phyloP scores from a whole-genome alignment of 768 basidiomycete genomes.

The Kwoniella dendrophila region DNA sequence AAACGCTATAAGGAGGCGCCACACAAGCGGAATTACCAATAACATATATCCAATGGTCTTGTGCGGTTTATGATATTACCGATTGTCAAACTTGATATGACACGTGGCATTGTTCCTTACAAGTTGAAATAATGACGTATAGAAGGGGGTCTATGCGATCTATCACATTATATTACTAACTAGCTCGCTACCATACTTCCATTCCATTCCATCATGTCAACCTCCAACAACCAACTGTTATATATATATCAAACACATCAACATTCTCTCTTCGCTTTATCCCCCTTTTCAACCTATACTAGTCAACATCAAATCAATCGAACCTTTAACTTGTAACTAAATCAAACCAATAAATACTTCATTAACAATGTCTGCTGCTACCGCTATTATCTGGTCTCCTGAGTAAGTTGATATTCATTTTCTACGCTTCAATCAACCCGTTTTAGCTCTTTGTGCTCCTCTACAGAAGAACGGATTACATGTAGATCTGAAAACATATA shows the following conservation, averaged over 20 bases:
- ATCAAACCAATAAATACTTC: background rate
- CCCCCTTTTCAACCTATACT: background rate
- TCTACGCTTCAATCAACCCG: background rate
- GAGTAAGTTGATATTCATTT: constrained; percentile 10
- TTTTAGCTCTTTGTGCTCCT: background rate
- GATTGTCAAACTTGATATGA: background rate
- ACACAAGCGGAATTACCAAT: too few relatives aligned
- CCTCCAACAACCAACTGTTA: too few relatives aligned
- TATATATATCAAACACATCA: too few relatives aligned
- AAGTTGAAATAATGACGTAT: constrained; percentile 4
- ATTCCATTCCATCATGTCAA: background rate
- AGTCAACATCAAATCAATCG: constrained; percentile 6
- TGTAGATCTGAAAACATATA: background rate
- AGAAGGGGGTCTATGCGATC: background rate
- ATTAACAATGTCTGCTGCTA: constrained; percentile 17
- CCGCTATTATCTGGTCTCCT: constrained; percentile 22
- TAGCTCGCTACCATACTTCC: background rate
- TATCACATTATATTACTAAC: background rate
- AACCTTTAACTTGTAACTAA: background rate
- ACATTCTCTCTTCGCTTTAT: too few relatives aligned
- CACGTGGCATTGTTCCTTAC: constrained; percentile 2
- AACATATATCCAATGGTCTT: too few relatives aligned
- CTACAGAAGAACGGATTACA: too few relatives aligned
- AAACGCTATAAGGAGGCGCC: too few relatives aligned
- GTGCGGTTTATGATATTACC: too few relatives aligned